Evolutionary conservation across 306 rosid species (phyloP).

Genomic region (Alnus rubra): DNA sequence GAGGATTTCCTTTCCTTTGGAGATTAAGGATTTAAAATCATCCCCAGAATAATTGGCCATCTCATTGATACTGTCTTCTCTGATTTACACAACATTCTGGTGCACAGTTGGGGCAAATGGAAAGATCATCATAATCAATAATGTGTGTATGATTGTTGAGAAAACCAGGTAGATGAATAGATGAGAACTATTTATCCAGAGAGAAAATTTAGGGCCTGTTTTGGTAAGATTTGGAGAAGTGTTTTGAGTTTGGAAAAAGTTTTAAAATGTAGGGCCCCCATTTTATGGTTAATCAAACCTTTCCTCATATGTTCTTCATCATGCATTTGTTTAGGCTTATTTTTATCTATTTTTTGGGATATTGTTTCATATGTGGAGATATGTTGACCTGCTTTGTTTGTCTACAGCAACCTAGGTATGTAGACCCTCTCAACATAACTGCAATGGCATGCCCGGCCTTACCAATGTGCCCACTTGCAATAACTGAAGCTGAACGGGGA

Average conservation of each 20-base stretch:
- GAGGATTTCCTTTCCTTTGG: not conserved
- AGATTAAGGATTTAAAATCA: not conserved
- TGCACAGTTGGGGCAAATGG: not conserved
- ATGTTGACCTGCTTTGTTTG: constrained; percentile 30
- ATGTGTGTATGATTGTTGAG: not conserved
- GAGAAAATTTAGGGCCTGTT: too few species aligned
- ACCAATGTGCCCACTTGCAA: constrained; percentile 95
- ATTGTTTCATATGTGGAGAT: constrained; percentile 6
- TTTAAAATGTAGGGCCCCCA: too few species aligned
- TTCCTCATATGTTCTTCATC: not conserved
- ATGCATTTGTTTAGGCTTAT: not conserved
- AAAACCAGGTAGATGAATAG: not conserved
- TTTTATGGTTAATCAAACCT: not conserved
- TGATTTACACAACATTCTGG: not conserved
- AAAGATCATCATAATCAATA: not conserved
- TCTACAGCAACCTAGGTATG: constrained; percentile 76
- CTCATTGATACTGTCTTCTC: not conserved
- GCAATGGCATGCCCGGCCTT: constrained; percentile 99
- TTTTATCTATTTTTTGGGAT: constrained; percentile 3
- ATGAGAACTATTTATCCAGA: not conserved
- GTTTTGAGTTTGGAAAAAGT: too few species aligned
- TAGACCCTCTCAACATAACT: constrained; percentile 90
- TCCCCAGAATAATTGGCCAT: not conserved
- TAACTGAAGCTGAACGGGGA: constrained; percentile 97
- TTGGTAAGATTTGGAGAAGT: too few species aligned